Evolutionary conservation across 2,329 filamentous ascomycete species (phyloP).

Genomic region (Claviceps sp.): DNA sequence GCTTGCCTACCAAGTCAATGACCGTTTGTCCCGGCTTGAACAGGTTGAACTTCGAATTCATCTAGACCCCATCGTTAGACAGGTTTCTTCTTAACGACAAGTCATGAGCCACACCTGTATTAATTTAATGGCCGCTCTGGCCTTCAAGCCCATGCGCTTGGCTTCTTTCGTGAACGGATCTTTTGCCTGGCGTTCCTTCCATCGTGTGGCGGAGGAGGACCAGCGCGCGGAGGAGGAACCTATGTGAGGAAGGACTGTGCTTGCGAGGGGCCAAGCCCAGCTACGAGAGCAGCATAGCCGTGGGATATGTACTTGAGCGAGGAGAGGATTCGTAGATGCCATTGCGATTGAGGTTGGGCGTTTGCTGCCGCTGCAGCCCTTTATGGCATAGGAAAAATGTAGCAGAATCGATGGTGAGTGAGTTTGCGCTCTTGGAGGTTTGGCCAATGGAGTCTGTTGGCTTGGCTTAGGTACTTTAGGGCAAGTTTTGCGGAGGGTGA

Average conservation of each 20-base stretch:
- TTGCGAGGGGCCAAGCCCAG: not conserved
- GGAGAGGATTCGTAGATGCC: not conserved
- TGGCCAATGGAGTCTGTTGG: too few species aligned
- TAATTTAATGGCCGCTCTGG: constrained; percentile 85
- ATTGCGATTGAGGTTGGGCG: not conserved
- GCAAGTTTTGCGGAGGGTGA: too few species aligned
- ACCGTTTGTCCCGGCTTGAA: constrained; percentile 75
- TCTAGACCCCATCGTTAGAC: constrained; percentile 30
- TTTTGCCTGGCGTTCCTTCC: constrained; percentile 65
- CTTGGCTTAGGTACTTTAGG: too few species aligned
- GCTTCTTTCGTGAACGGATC: constrained; percentile 66
- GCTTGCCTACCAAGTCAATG: constrained; percentile 60
- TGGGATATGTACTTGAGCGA: not conserved
- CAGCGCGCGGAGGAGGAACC: constrained; percentile 5
- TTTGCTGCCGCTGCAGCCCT: not conserved
- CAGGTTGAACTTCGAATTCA: constrained; percentile 68
- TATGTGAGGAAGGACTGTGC: too few species aligned
- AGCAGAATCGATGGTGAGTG: too few species aligned
- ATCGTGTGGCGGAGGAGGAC: constrained; percentile 54
- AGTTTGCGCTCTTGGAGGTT: too few species aligned
- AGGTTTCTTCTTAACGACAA: not conserved
- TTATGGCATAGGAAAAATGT: too few species aligned
- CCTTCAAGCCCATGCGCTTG: constrained; percentile 68
- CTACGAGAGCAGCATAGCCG: not conserved
- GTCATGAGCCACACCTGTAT: constrained; percentile 48